Base-by-base conservation (phyloP, 805 yeast species). In the Candida qinlingensis region DNA sequence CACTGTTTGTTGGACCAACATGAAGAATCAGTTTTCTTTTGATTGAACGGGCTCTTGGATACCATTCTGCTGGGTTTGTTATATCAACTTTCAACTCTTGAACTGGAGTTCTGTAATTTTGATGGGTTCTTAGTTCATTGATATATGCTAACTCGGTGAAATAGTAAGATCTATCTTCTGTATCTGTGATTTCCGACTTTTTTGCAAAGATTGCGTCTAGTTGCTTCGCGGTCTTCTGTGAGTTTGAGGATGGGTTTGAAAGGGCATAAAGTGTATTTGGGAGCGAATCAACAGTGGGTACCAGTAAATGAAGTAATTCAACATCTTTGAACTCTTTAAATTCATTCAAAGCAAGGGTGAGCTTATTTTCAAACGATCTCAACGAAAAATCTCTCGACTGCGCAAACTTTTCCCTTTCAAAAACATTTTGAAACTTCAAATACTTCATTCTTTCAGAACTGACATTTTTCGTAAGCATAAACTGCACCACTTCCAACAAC, bases 1-100 rank as follows among this genome's bases (percentile, higher is more conserved):
- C 99, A 55, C 94, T 83, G 64, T 94, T 94, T 0, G 99, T 94
- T 1, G 99, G 99, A 0, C 99, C 99, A 9, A 94, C 87, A 63
- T 94, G 99, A 81, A 94, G 78, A n/a, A 85, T 76, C 43, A 94
- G 74, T 44, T 85, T 83, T 37, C 99, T 72, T 54, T 80, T 82
- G 70, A 89, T 72, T 53, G 81, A 78, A 37, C 98, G 73, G 0
- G 99, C 95, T 41, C 75, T 80, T 0, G 98, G 96, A 59, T 75
- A 94, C 90, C 96, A 86, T 54, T 81, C 81, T 8, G 77, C 77
- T 0, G 94, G 94, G 53, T 80, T 73, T 13, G 74, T 63, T 27
- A 81, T 67, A 55, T 79, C 81, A 7, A 70, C 60, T 29, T 57
- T 63, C 8, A 56, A 41, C 7, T 50, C 47, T 29, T 57, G 62